Conservation (phyloP, 768 basidiomycete genomes). For the Mycena kentingensis region DNA sequence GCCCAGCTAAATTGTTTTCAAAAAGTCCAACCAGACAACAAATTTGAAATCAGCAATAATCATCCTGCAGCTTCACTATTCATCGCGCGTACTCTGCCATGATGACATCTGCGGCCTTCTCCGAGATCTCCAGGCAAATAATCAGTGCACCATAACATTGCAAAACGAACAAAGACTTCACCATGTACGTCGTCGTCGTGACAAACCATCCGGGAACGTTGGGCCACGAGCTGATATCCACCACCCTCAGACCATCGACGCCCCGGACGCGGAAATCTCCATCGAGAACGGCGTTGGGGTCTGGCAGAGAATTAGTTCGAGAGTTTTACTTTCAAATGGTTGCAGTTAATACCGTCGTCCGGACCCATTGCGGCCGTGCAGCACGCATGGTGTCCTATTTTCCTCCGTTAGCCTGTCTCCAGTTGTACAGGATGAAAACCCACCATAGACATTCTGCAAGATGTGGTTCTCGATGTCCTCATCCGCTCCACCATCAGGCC, state of each 20-base stretch:
- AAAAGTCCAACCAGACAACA: no score
- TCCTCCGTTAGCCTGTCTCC: conserved; percentile 30
- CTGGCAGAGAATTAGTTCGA: conserved; percentile 8
- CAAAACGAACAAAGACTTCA: not conserved
- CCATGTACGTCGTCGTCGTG: not conserved
- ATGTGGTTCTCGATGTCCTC: conserved; percentile 26
- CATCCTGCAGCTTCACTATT: no score
- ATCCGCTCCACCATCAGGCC: conserved; percentile 25
- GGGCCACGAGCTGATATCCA: conserved; percentile 3
- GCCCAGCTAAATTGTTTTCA: no score
- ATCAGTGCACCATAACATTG: not conserved
- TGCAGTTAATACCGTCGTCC: conserved; percentile 22
- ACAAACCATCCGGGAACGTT: conserved; percentile 1
- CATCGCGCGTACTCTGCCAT: no score
- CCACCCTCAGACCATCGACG: not conserved
- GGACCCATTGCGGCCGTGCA: conserved; percentile 31
- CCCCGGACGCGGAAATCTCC: conserved; percentile 17
- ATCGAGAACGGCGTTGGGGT: conserved; percentile 32
- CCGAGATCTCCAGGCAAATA: not conserved
- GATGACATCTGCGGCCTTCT: not conserved
- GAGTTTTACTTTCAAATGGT: not conserved
- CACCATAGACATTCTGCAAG: conserved; percentile 27
- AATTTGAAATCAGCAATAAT: no score
- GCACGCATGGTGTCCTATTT: no score
- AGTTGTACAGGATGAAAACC: not conserved